Percentiles rank a stretch among this genome's conserved stretches.
phyloP scores from a whole-genome alignment of 78 protist species.

The Diacronema lutheri region DNA sequence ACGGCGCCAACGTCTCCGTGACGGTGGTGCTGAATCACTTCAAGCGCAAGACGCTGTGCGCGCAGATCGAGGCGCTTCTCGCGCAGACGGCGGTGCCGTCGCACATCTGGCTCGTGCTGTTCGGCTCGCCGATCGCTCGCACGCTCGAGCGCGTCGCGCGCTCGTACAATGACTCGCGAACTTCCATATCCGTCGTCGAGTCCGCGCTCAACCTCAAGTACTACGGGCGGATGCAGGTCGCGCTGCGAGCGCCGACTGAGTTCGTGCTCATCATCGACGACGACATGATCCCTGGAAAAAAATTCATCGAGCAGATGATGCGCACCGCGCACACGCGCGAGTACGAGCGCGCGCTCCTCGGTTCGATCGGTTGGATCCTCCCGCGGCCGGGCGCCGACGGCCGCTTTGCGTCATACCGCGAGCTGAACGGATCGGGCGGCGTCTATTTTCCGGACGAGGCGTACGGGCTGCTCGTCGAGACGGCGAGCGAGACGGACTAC shows the following conservation, averaged over 20 bases:
- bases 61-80: not conserved
- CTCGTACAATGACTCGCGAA: constrained; percentile 8
- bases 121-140: not conserved
- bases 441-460: constrained; percentile 2
- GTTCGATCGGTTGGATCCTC: constrained; percentile 17
- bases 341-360: not conserved
- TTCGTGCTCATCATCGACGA: not conserved
- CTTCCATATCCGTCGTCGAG: not conserved
- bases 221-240: not conserved
- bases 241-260: not conserved
- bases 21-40: constrained; percentile 1
- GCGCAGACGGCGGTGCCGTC: not conserved
- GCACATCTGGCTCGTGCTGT: not conserved
- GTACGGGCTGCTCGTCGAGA: not conserved
- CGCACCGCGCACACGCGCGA: not conserved
- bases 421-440: not conserved
- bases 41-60: not conserved
- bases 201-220: not conserved
- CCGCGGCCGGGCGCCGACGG: not conserved
- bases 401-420: not conserved
- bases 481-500: not conserved
- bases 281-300: not conserved
- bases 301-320: not conserved
- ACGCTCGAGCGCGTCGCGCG: not conserved
- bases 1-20: not conserved